These are phyloP conservation scores for Trichopus zeylanicus DNA, from an alignment of 116 monocot species.

Conservation along the genomic window DNA sequence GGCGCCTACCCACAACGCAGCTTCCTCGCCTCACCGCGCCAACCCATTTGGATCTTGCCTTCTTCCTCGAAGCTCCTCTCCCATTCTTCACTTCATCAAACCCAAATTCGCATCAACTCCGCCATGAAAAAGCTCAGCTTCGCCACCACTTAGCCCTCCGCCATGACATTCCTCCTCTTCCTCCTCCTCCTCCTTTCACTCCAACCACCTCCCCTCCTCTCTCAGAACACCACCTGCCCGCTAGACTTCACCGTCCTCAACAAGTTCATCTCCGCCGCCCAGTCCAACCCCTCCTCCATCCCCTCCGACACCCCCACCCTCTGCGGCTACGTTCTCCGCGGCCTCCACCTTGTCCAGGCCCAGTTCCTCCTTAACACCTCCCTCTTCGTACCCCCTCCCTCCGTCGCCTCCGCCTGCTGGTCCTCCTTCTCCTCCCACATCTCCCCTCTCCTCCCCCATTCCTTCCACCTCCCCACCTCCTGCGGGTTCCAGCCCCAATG, in stretches of 20 bases:
- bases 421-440: conserved; percentile 14
- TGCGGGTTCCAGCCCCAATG: conserved; percentile 42
- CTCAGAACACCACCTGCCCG: conserved; percentile 16
- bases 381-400: conserved; percentile 42
- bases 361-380: conserved; percentile 35
- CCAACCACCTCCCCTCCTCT: background rate
- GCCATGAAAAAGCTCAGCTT: too few species aligned
- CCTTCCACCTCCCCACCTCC: conserved; percentile 30
- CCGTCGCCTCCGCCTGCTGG: conserved; percentile 55
- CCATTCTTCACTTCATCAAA: too few species aligned
- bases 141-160: background rate
- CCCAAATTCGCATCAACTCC: too few species aligned
- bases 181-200: background rate
- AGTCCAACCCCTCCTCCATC: background rate
- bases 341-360: conserved; percentile 46
- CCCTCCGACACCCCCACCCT: conserved; percentile 11
- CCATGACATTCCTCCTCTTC: background rate
- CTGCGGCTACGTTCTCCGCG: conserved; percentile 35
- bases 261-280: conserved; percentile 16
- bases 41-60: too few species aligned
- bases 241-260: conserved; percentile 34
- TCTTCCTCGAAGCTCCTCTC: too few species aligned
- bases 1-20: too few species aligned
- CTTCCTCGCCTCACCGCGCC: too few species aligned
- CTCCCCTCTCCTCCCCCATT: conserved; percentile 9